Base-by-base conservation (phyloP, 2,329 filamentous ascomycete genomes). In the Hymenotorrendiella dingleyae region DNA sequence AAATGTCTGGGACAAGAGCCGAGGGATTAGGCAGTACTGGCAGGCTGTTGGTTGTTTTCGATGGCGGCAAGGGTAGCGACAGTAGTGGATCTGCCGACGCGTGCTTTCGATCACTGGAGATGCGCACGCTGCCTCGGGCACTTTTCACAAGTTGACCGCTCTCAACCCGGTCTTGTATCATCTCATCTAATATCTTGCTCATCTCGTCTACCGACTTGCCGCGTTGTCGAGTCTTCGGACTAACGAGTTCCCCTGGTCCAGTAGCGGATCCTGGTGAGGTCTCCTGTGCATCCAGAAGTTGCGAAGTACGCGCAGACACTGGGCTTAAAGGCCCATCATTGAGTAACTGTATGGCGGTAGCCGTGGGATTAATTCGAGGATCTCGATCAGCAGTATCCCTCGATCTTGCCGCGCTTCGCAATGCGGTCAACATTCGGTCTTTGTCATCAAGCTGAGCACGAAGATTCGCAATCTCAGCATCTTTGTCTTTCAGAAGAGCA, bases 181-280 rank as follows among this genome's bases (percentile, higher is more conserved):
- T 96, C 66, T 95, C 88, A 57, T 97, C 91, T 20, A 96, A 75
- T 69, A 96, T 89, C 56, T 82, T 80, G 53, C 86, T 94, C 81
- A 96, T 90, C 64, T 95, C 90, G 55, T 95, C 89, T 24, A 93
- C 84, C 53, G 85, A 87, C 68, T 76, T 80, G 10, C 71, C 59
- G 16, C 54, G 45, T 40, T 55, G 56, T 6, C 52, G 50, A 8
- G 42, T 48, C 29, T 52, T 57, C 14, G 59, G 57, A 16, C 52
- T 54, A 6, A 53, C 26, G 4, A 56, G 50, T 10, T 23, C 40
- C 22, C 52, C 30, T 14, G 50, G 44, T 17, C 45, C 47, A 28
- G 40, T 36, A 3, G 47, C 17, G 6, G 54, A 33, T 16, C 45
- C 41, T 28, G 50, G 54, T 8, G 53, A 52, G 3, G 50, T 34